Base-by-base conservation (phyloP, 163 green algal species). In the Prototheca stagnorum region DNA sequence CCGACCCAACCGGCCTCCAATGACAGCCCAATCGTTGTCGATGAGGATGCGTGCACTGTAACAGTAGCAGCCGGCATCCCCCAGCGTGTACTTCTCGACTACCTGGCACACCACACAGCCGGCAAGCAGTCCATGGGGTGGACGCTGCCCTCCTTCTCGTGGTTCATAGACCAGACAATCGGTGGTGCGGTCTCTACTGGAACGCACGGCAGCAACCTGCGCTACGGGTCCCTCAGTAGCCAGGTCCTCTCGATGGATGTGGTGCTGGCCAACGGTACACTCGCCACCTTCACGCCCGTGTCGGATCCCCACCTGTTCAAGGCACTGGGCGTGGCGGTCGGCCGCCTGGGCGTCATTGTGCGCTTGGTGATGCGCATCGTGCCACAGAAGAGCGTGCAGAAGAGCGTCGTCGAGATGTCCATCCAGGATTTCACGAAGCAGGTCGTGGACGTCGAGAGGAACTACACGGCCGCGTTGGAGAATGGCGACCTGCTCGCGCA, bases 181-280 rank as follows among this genome's bases (percentile, higher is more conserved):
- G 54, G 24, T 21, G 54, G 54, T 7, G 46, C 54, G 9, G 35
- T 56, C 1, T 35, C 84, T 22, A 94, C 84, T 3, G 72, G 51
- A 16, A 84, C 79, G 0, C 84, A 94, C 61, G 81, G 82, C 42
- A 77, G 51, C 52, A 77, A 48, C 52, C 49, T 92, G n/a, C 39
- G 49, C 23, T 58, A 73, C 7, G 70, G 61, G 16, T 76, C 61
- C 35, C 57, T 89, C 0, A 81, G 66, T 28, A 61, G 64, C 34
- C 61, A 72, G 57, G 56, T 68, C 2, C 45, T 49, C 22, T 65
- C 34, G 3, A 29, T 92, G 4, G 55, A 72, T 12, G 53, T 85
- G 25, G 68, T 89, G 23, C 44, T 87, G 33, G 77, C 77, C 5
- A 82, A 94, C 54, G 84, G 82, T 29, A 83, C 64, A 0, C 21